These are phyloP conservation scores for Puccinia coronata DNA, from an alignment of 1,284 basidiomycete species.

Conservation along the genomic window DNA sequence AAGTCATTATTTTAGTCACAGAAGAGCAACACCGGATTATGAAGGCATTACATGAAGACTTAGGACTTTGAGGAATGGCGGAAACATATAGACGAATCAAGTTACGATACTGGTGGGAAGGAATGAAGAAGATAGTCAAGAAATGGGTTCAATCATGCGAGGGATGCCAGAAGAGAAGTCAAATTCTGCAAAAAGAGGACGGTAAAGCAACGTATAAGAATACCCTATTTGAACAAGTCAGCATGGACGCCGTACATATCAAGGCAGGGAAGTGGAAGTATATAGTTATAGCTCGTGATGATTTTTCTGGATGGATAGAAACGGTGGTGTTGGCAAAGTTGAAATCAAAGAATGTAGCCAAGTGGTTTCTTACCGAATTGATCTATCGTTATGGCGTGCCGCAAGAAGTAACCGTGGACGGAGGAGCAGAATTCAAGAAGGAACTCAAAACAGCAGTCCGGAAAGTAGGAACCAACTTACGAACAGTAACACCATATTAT, in stretches of 20 bases:
- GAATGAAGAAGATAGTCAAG: slow-evolving; percentile 11
- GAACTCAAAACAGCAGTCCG: not conserved
- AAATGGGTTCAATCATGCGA: slow-evolving; percentile 13
- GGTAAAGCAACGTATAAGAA: not conserved
- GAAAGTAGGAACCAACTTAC: not conserved
- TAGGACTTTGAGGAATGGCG: not conserved
- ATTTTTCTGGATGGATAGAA: slow-evolving; percentile 35
- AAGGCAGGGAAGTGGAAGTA: slow-evolving; percentile 13
- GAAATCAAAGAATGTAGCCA: not conserved
- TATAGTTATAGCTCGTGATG: slow-evolving; percentile 18
- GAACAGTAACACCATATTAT: slow-evolving; percentile 5
- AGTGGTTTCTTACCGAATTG: not conserved
- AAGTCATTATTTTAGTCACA: not conserved
- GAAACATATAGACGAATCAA: slow-evolving; percentile 1
- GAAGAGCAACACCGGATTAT: not conserved
- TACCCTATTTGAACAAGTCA: not conserved
- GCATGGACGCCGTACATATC: slow-evolving; percentile 4
- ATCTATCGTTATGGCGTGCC: not conserved
- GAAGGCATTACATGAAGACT: not conserved
- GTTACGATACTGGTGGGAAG: not conserved
- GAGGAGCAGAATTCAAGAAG: slow-evolving; percentile 13
- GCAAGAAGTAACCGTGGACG: not conserved
- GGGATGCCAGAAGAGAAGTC: not conserved
- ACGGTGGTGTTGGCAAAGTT: not conserved
- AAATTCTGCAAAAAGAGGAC: not conserved